These are phyloP conservation scores for Solanum medicagineum DNA, from an alignment of 257 asterid species.

Conservation along the genomic window DNA sequence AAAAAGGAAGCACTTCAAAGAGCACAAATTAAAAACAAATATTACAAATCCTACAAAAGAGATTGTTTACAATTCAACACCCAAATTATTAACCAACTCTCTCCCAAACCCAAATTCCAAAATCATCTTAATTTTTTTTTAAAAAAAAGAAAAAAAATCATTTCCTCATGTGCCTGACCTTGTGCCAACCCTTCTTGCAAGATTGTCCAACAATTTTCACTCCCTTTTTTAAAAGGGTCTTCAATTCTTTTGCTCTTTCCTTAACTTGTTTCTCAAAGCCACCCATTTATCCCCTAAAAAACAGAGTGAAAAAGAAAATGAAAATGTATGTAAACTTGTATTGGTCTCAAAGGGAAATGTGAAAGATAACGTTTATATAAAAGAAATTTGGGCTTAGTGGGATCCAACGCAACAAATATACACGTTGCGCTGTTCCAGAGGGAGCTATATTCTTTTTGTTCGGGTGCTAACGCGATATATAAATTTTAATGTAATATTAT, in stretches of 20 bases:
- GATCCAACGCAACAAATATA: neutral
- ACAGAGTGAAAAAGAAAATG: neutral
- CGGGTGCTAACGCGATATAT: no score
- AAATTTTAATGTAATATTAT: no score
- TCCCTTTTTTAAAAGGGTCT: constrained; percentile 34
- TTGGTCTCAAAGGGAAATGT: neutral
- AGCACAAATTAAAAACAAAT: neutral
- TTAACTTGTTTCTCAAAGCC: constrained; percentile 42
- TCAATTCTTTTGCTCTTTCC: constrained; percentile 27
- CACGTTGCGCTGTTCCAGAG: neutral
- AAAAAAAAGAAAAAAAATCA: neutral
- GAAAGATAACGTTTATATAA: neutral
- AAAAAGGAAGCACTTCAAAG: neutral
- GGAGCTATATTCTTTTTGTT: neutral
- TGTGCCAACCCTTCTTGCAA: constrained; percentile 67
- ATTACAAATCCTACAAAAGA: neutral
- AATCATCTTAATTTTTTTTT: neutral
- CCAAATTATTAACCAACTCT: neutral
- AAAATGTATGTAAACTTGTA: neutral
- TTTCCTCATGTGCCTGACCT: constrained; percentile 29
- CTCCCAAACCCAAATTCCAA: neutral
- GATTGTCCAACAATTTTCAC: constrained; percentile 30
- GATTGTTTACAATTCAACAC: neutral
- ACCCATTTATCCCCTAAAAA: constrained; percentile 18
- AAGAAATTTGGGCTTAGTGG: neutral